A percentile compares a stretch with the other conserved stretches of the same genome.
Evolutionary conservation across 495 filamentous ascomycete species (phyloP).

Genomic region (Aspergillus wentii): DNA sequence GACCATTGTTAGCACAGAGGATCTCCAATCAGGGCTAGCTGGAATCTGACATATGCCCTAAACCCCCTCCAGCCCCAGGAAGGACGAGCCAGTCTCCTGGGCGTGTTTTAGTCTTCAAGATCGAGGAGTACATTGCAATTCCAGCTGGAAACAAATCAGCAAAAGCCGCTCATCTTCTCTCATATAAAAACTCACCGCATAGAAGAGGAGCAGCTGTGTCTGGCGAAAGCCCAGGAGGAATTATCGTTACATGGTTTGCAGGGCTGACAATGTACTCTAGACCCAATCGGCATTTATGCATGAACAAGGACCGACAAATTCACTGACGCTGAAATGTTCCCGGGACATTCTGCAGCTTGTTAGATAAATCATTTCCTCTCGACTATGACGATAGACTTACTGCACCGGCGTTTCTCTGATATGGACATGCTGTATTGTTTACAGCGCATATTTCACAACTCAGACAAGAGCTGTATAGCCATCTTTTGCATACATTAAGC

Average conservation of each 20-base stretch:
- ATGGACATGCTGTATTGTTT: conserved; percentile 40
- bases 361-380: conserved; percentile 1
- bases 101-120: conserved; percentile 36
- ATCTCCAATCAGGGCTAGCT: not conserved
- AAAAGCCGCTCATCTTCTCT: no score
- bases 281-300: not conserved
- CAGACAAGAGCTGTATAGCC: conserved; percentile 41
- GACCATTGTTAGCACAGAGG: not conserved
- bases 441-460: conserved; percentile 41
- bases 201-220: conserved; percentile 35
- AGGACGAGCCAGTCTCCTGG: conserved; percentile 38
- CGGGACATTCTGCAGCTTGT: conserved; percentile 30
- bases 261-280: conserved; percentile 38
- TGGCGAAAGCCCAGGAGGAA: conserved; percentile 26
- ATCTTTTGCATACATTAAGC: conserved; percentile 24
- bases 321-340: conserved; percentile 41
- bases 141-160: conserved; percentile 22
- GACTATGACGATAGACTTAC: conserved; percentile 15
- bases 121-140: conserved; percentile 45
- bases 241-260: conserved; percentile 35
- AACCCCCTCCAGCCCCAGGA: conserved; percentile 37
- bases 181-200: conserved; percentile 27
- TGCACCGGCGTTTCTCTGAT: conserved; percentile 40
- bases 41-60: conserved; percentile 36
- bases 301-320: not conserved